Evolutionary conservation across 1,139 yeast genomes (phyloP).

Genomic region (Blastobotrys elegans): DNA sequence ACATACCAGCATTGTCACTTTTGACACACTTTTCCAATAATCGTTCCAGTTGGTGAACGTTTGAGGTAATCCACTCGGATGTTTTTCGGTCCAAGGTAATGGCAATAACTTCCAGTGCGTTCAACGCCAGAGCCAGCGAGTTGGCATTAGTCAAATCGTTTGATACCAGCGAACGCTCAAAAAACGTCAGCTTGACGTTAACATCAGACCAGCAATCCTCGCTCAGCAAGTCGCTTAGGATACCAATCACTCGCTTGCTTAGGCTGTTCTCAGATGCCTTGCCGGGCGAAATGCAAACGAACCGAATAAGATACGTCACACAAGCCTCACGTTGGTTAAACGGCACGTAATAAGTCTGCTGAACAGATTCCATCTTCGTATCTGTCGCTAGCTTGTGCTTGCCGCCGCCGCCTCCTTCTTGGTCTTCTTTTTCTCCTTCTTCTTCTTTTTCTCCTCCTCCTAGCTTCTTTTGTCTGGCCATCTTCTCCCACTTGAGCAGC

Average conservation of each 20-base stretch:
- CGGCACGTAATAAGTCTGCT: constrained; percentile 52
- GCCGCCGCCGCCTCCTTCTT: too few relatives aligned
- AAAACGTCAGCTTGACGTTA: constrained; percentile 72
- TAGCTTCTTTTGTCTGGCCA: constrained; percentile 30
- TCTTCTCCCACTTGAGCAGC: constrained; percentile 76
- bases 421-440: constrained; percentile 14
- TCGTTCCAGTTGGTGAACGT: constrained; percentile 61
- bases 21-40: constrained; percentile 77
- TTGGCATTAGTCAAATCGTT: constrained; percentile 63
- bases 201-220: constrained; percentile 83
- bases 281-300: constrained; percentile 81
- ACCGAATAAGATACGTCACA: constrained; percentile 83
- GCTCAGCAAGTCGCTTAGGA: constrained; percentile 66
- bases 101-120: constrained; percentile 87
- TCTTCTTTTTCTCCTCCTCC: constrained; percentile 27
- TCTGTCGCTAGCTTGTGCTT: too few relatives aligned
- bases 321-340: constrained; percentile 83
- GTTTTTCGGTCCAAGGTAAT: constrained; percentile 77
- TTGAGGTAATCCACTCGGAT: constrained; percentile 69
- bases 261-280: constrained; percentile 79
- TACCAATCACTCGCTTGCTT: constrained; percentile 74
- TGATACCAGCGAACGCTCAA: constrained; percentile 77
- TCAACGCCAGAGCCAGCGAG: constrained; percentile 68
- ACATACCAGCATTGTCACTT: constrained; percentile 55
- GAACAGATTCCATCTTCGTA: constrained; percentile 16